A percentile compares a stretch with the other conserved stretches of the same genome.
Evolutionary conservation across 2,329 filamentous ascomycete species (phyloP).

Genomic region (Phyllosticta capitalensis): DNA sequence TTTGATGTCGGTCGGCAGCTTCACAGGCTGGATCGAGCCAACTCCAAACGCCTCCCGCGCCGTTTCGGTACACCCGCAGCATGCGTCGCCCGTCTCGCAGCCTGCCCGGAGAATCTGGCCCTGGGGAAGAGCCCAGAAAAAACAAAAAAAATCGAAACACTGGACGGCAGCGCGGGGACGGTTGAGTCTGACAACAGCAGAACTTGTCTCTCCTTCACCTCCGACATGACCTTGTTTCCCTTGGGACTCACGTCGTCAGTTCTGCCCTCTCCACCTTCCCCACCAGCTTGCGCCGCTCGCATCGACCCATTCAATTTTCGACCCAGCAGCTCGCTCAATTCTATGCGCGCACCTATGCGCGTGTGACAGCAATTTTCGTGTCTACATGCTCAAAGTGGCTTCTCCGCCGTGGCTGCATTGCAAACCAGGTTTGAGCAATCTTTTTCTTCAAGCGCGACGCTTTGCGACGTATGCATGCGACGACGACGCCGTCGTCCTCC

Average conservation of each 20-base stretch:
- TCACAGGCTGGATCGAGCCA: background rate
- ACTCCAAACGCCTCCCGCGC: background rate
- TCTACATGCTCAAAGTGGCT: background rate
- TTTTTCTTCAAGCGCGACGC: background rate
- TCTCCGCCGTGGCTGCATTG: background rate
- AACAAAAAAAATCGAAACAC: background rate
- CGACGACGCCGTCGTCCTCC: background rate
- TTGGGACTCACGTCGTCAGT: background rate
- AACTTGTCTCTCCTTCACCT: background rate
- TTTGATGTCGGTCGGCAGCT: background rate
- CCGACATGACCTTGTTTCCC: no score
- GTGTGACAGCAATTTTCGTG: background rate
- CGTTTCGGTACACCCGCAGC: background rate
- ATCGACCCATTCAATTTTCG: background rate
- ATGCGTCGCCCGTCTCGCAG: background rate
- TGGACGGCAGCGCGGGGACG: background rate
- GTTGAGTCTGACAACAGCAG: background rate
- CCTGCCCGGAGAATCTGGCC: background rate
- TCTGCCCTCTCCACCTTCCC: background rate
- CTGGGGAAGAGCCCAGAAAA: background rate
- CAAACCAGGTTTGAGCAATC: background rate
- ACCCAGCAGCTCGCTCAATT: background rate
- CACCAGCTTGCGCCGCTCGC: background rate
- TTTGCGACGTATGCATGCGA: background rate
- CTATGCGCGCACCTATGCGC: background rate